phyloP scores from a whole-genome alignment of 2,329 filamentous ascomycete species.

The Hortaea werneckii region DNA sequence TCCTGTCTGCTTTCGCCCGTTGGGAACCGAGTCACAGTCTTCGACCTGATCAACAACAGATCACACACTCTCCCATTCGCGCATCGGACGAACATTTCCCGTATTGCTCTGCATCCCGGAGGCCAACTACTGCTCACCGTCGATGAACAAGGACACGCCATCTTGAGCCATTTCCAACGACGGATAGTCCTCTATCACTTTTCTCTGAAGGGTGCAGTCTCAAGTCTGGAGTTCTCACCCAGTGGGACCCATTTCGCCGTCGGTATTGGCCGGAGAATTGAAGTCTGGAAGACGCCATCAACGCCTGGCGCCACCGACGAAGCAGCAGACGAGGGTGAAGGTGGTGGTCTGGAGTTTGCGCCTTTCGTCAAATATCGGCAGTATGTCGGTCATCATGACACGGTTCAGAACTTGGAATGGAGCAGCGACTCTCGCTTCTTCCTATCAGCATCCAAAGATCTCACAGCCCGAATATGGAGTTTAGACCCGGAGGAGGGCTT shows the following conservation, averaged over 20 bases:
- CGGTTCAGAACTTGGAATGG: conserved; percentile 81
- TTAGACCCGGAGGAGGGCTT: conserved; percentile 79
- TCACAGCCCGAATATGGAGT: conserved; percentile 94
- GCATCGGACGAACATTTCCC: conserved; percentile 85
- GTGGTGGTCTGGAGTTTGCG: conserved; percentile 84
- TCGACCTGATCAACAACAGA: conserved; percentile 91
- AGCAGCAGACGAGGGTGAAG: conserved; percentile 52
- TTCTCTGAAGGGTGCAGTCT: conserved; percentile 77
- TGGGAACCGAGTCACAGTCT: conserved; percentile 89
- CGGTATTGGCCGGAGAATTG: conserved; percentile 73
- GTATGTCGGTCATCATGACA: conserved; percentile 81
- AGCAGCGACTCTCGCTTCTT: conserved; percentile 94
- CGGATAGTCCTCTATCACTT: conserved; percentile 87
- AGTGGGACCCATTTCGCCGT: conserved; percentile 87
- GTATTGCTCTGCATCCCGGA: conserved; percentile 76
- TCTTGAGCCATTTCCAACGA: conserved; percentile 80
- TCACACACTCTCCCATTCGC: conserved; percentile 80
- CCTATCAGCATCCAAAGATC: conserved; percentile 79
- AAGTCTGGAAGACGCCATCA: conserved; percentile 93
- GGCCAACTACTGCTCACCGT: conserved; percentile 88
- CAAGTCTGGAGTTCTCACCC: conserved; percentile 79
- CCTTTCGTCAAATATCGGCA: conserved; percentile 84
- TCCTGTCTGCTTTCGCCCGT: conserved; percentile 92
- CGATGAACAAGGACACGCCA: conserved; percentile 88
- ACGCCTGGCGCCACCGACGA: conserved; percentile 47